phyloP scores from a whole-genome alignment of 495 filamentous ascomycete species.

The Lasiosphaeria miniovina region DNA sequence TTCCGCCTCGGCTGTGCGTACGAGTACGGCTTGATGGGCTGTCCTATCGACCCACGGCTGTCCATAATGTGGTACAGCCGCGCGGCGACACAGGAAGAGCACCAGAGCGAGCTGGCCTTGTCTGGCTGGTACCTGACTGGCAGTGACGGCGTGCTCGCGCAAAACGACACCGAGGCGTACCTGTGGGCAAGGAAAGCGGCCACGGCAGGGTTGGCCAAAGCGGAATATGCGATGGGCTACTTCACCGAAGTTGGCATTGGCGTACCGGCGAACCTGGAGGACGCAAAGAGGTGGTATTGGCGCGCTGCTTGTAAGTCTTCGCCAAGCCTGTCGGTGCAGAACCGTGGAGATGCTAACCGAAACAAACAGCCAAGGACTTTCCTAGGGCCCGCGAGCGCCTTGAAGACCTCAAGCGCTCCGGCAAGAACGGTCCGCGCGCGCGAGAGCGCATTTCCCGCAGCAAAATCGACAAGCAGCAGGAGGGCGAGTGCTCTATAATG shows the following conservation, averaged over 20 bases:
- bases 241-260: slow-evolving; percentile 96
- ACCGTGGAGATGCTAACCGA: slow-evolving; percentile 4
- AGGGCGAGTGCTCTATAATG: slow-evolving; percentile 84
- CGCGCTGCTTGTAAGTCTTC: slow-evolving; percentile 83
- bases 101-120: slow-evolving; percentile 87
- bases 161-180: slow-evolving; percentile 94
- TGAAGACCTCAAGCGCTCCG: slow-evolving; percentile 83
- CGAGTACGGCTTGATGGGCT: slow-evolving; percentile 85
- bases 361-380: slow-evolving; percentile 77
- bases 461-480: slow-evolving; percentile 77
- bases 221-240: slow-evolving; percentile 97
- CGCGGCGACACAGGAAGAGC: slow-evolving; percentile 90
- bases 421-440: slow-evolving; percentile 61
- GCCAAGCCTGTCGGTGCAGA: neutral
- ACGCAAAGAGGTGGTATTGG: slow-evolving; percentile 98
- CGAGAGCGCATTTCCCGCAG: slow-evolving; percentile 81
- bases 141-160: slow-evolving; percentile 78
- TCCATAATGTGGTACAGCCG: slow-evolving; percentile 91
- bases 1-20: slow-evolving; percentile 83
- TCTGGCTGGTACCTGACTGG: slow-evolving; percentile 97
- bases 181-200: slow-evolving; percentile 96
- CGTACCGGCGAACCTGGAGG: slow-evolving; percentile 78
- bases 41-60: slow-evolving; percentile 72
- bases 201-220: slow-evolving; percentile 77
- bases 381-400: slow-evolving; percentile 87